Conservation (phyloP, 2,329 filamentous ascomycete species). For the Aureobasidium lini region DNA sequence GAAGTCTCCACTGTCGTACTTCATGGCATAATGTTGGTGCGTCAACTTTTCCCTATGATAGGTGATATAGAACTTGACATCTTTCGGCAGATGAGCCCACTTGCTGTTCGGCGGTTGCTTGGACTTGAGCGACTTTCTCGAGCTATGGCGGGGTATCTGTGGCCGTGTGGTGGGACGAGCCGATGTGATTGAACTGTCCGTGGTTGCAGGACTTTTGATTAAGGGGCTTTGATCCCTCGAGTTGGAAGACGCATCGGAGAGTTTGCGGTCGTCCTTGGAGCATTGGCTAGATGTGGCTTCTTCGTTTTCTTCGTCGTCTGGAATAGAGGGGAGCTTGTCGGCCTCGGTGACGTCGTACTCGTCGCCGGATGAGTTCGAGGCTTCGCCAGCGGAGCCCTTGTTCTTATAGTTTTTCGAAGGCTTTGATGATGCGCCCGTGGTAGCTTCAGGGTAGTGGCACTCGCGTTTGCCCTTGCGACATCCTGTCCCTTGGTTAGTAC, state of each 20-base stretch:
- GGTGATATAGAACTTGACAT: constrained; percentile 69
- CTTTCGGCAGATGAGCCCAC: constrained; percentile 37
- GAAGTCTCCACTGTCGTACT: constrained; percentile 64
- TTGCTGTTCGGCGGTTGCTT: constrained; percentile 15
- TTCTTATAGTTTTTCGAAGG: constrained; percentile 37
- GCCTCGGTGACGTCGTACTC: constrained; percentile 36
- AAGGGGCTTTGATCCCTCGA: neutral
- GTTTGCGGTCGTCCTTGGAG: constrained; percentile 25
- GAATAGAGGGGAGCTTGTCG: constrained; percentile 35
- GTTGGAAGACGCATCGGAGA: constrained; percentile 31
- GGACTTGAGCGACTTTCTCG: constrained; percentile 14
- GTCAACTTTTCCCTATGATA: constrained; percentile 75
- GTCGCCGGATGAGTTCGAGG: constrained; percentile 46
- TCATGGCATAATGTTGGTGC: constrained; percentile 74
- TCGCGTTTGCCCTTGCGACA: constrained; percentile 89
- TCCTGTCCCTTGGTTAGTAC: constrained; percentile 40
- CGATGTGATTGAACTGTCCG: neutral
- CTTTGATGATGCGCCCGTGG: constrained; percentile 44
- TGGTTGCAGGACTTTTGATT: constrained; percentile 8
- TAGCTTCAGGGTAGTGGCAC: constrained; percentile 77
- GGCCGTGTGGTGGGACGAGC: constrained; percentile 7
- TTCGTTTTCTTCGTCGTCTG: constrained; percentile 40
- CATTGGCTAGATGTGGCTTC: constrained; percentile 25
- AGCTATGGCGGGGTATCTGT: constrained; percentile 11
- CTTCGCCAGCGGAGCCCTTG: constrained; percentile 38